Conservation (phyloP, 495 filamentous ascomycete species). For the Echria macrotheca region DNA sequence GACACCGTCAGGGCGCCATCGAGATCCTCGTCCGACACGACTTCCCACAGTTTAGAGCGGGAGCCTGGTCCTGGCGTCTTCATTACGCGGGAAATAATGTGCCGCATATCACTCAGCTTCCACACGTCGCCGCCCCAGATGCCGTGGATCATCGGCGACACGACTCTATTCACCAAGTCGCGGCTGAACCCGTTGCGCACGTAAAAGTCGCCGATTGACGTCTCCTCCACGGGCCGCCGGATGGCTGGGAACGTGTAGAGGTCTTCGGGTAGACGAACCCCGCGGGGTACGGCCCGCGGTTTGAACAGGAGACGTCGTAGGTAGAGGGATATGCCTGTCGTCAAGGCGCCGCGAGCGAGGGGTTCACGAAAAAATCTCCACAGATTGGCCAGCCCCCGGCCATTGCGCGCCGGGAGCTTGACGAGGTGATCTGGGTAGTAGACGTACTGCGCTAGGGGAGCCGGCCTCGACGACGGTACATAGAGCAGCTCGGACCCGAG, state of each 20-base stretch:
- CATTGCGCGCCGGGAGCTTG: conserved; percentile 51
- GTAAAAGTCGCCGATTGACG: conserved; percentile 69
- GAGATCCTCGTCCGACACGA: too few relatives aligned
- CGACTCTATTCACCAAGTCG: conserved; percentile 63
- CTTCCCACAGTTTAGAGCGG: too few relatives aligned
- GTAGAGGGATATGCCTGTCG: too few relatives aligned
- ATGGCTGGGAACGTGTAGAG: too few relatives aligned
- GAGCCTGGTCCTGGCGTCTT: too few relatives aligned
- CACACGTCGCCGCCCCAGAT: conserved; percentile 92
- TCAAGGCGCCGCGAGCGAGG: too few relatives aligned
- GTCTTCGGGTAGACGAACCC: too few relatives aligned
- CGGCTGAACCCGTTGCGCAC: conserved; percentile 47
- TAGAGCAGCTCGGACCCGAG: conserved; percentile 55
- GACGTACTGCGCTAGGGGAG: conserved; percentile 64
- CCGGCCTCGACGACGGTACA: conserved; percentile 39
- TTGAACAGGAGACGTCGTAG: too few relatives aligned
- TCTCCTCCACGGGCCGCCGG: conserved; percentile 48
- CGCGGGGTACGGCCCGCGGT: too few relatives aligned
- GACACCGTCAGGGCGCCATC: too few relatives aligned
- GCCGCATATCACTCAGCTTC: conserved; percentile 65
- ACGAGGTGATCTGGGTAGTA: conserved; percentile 92
- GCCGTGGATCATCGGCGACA: conserved; percentile 78
- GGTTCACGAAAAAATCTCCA: background rate
- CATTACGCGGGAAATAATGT: too few relatives aligned
- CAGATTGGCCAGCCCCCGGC: background rate